phyloP scores from a whole-genome alignment of 2,329 filamentous ascomycete species.

The Xylaria sp. region DNA sequence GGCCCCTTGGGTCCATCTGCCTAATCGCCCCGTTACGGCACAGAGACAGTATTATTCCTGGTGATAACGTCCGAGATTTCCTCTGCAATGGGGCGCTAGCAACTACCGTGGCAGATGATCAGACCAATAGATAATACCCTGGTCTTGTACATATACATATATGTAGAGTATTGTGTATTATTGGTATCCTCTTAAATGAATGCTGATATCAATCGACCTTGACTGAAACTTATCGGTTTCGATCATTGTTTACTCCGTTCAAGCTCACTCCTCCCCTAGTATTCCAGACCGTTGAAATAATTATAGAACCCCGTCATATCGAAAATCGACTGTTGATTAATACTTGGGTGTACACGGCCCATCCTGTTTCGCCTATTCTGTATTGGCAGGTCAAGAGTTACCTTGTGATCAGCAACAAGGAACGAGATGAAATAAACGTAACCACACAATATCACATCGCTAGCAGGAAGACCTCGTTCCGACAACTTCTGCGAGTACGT shows the following conservation, averaged over 20 bases:
- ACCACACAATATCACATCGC: no score
- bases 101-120: background rate
- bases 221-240: background rate
- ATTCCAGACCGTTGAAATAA: background rate
- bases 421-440: no score
- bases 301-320: background rate
- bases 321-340: background rate
- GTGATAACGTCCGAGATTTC: slow-evolving; percentile 61
- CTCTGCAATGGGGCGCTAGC: background rate
- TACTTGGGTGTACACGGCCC: background rate
- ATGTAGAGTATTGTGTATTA: slow-evolving; percentile 37
- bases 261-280: background rate
- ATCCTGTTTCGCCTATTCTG: background rate
- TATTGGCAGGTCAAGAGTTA: background rate
- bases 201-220: background rate
- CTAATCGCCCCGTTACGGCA: slow-evolving; percentile 82
- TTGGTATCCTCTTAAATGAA: slow-evolving; percentile 7
- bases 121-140: background rate
- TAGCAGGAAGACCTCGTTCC: background rate
- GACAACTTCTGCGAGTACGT: background rate
- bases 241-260: background rate
- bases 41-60: slow-evolving; percentile 93
- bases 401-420: background rate
- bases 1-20: slow-evolving; percentile 87
- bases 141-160: slow-evolving; percentile 35